These are phyloP conservation scores for Candida awuae DNA, from an alignment of 805 yeast species.

Conservation along the genomic window DNA sequence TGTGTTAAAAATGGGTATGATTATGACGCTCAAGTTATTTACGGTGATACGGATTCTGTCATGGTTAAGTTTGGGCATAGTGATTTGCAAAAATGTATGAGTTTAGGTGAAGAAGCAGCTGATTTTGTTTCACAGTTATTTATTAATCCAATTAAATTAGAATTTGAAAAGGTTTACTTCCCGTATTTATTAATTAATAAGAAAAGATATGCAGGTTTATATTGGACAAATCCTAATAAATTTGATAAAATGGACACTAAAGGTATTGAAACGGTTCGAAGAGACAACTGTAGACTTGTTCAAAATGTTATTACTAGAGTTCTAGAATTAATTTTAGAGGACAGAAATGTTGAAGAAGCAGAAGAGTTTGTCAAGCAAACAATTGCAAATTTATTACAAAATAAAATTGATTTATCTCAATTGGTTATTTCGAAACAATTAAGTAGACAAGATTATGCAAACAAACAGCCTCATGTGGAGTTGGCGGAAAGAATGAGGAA, in stretches of 20 bases:
- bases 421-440: conserved; percentile 90
- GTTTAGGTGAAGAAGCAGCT: conserved; percentile 91
- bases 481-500: conserved; percentile 92
- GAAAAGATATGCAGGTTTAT: conserved; percentile 94
- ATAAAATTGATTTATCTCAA: conserved; percentile 86
- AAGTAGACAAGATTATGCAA: conserved; percentile 84
- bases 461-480: conserved; percentile 96
- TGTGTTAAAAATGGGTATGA: conserved; percentile 72
- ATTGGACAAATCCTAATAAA: conserved; percentile 90
- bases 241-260: conserved; percentile 97
- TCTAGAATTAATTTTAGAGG: conserved; percentile 74
- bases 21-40: conserved; percentile 84
- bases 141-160: conserved; percentile 82
- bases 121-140: conserved; percentile 72
- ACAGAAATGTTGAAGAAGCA: conserved; percentile 80
- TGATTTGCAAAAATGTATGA: conserved; percentile 80
- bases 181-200: conserved; percentile 92
- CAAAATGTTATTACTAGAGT: conserved; percentile 93
- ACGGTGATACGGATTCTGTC: conserved; percentile 99
- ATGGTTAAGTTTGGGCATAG: conserved; percentile 93
- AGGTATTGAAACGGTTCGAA: conserved; percentile 96
- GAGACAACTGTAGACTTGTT: conserved; percentile 94
- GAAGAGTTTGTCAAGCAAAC: conserved; percentile 77
- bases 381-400: conserved; percentile 84
- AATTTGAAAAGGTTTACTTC: conserved; percentile 92